These are phyloP conservation scores for Phanerochaete sordida DNA, from an alignment of 768 basidiomycete species.

Conservation along the genomic window DNA sequence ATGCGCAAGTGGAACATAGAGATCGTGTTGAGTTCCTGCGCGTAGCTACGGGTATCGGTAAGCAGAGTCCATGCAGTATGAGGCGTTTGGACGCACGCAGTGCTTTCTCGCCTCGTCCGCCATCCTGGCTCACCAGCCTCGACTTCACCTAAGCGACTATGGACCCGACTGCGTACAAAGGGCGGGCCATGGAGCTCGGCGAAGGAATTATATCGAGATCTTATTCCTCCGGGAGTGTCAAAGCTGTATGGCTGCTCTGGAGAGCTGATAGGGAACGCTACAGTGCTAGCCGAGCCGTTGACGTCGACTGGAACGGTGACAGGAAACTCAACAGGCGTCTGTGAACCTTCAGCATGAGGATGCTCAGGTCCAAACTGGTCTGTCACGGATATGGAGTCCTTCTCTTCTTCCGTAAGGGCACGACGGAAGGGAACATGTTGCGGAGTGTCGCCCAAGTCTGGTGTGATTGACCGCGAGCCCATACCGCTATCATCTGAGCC, in stretches of 20 bases:
- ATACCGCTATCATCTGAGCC: constrained; percentile 53
- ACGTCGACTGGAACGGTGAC: constrained; percentile 46
- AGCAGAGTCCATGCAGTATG: neutral
- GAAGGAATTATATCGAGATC: constrained; percentile 68
- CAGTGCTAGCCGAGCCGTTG: constrained; percentile 59
- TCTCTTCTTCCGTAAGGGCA: constrained; percentile 73
- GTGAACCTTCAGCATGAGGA: constrained; percentile 27
- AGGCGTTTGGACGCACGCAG: constrained; percentile 58
- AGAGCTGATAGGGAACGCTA: constrained; percentile 79
- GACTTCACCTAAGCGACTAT: constrained; percentile 64
- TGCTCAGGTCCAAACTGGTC: constrained; percentile 41
- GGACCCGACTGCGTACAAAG: constrained; percentile 82
- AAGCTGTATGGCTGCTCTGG: constrained; percentile 55
- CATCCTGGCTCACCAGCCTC: constrained; percentile 65
- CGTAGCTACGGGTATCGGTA: constrained; percentile 51
- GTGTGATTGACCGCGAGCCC: constrained; percentile 50
- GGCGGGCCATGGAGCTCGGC: constrained; percentile 70
- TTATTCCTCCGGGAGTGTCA: constrained; percentile 54
- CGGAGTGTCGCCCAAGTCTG: constrained; percentile 45
- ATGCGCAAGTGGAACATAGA: constrained; percentile 88
- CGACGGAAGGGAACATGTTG: constrained; percentile 73
- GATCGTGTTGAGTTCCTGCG: constrained; percentile 77
- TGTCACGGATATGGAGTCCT: constrained; percentile 44
- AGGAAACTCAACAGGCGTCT: constrained; percentile 59
- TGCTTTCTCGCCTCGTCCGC: constrained; percentile 86